Base-by-base conservation (phyloP, 2,329 filamentous ascomycete species). In the Cercospora berteroae region DNA sequence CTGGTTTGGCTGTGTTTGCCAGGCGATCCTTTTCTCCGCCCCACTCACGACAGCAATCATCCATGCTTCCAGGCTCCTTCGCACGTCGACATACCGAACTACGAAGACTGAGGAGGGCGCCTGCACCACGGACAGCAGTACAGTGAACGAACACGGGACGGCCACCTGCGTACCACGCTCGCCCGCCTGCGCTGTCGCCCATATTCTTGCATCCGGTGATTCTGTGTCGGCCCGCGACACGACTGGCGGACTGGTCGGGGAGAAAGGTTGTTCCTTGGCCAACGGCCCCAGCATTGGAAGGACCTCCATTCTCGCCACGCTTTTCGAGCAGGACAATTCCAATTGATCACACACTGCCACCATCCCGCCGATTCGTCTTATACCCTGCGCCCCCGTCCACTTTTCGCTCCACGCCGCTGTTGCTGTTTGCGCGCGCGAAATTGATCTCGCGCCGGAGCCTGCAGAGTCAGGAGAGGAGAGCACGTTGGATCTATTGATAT, bases 61-160 rank as follows among this genome's bases (percentile, higher is more conserved):
- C 60, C 60, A 63, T 63, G 60, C 31, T 63, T 63, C n/a, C 42
- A 33, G 18, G 36, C 42, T 61, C 44, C 23, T 63, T 20, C n/a
- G 60, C 31, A 27, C 62, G 52, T 48, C 52, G 52, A 25, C 55
- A 64, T 33, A 64, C 62, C 44, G 62, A 64, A 58, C 25, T 64
- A 18, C 62, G 62, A 25, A 64, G 62, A 64, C 55, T 64, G 13
- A 8, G 62, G 36, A 39, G 62, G n/a, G 48, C 33, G 25, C 44
- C 18, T 33, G 25, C 59, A 23, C 44, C 16, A 29, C 27, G 5
- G 12, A 5, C 52, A 57, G 52, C 52, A 57, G 52, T 57, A 55
- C 42, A 63, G 42, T 29, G 33, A 5, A 10, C 36, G n/a, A 25
- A 20, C 18, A 16, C 27, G 5, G 25, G 27, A 52, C 25, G 44